A percentile compares a stretch with the other conserved stretches of the same genome.
Evolutionary conservation across 345 rosid genomes (phyloP).

Genomic region (Cardamine occulta): DNA sequence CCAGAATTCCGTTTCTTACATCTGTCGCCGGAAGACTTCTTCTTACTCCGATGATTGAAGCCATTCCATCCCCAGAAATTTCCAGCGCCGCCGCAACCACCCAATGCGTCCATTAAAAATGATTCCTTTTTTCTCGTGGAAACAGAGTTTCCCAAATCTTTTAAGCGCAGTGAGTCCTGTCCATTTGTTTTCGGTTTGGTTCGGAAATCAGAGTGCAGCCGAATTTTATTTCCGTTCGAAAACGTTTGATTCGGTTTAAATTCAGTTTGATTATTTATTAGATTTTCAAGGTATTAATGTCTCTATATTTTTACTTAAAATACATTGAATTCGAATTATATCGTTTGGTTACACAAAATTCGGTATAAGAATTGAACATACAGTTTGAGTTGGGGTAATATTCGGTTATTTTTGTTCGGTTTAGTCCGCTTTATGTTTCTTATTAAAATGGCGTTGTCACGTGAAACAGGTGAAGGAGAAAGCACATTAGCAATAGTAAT

Average conservation of each 20-base stretch:
- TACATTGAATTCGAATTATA: neutral
- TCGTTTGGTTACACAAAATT: neutral
- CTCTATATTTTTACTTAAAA: neutral
- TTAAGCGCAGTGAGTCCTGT: conserved; percentile 22
- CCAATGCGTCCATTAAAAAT: conserved; percentile 62
- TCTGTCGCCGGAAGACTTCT: conserved; percentile 34
- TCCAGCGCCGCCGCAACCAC: conserved; percentile 50
- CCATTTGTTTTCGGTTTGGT: conserved; percentile 39
- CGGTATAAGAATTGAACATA: neutral
- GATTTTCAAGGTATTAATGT: neutral
- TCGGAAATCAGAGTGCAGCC: neutral
- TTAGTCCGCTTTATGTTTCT: neutral
- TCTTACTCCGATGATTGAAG: conserved; percentile 39
- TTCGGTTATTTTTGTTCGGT: neutral
- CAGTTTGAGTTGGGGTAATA: neutral
- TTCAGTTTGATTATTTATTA: neutral
- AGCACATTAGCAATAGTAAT: no score
- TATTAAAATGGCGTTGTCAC: neutral
- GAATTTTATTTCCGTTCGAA: neutral
- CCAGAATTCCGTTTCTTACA: conserved; percentile 50
- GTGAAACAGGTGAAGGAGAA: conserved; percentile 3
- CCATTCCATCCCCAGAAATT: conserved; percentile 67
- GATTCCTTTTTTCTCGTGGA: conserved; percentile 14
- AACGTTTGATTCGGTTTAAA: neutral
- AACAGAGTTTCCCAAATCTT: conserved; percentile 25